Evolutionary conservation across 352 stramenopile genomes (phyloP), one percentile per base, ranked within the genome.

Genomic region (Hyaloperonospora brassicae): DNA sequence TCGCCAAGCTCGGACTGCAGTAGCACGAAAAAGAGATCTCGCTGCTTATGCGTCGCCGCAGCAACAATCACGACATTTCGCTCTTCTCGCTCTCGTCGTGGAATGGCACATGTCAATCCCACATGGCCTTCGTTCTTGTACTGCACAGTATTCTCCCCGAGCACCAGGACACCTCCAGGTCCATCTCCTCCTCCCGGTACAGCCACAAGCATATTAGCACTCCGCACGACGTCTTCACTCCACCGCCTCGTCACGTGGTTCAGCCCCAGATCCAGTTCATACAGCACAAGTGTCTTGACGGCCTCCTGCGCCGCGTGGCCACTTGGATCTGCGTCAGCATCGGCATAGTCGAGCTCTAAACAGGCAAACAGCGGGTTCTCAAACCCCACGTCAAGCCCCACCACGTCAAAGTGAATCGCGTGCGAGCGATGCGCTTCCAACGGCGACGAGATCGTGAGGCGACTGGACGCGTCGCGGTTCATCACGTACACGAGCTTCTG

Each of bases 401-500:
- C 90, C 0, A 96, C 76, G 36, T 78, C 80, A 55, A 98, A 98
- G 21, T 97, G 89, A 27, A 99, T 89, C 13, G 93, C 96, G 43
- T 96, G 71, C 12, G 84, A 89, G 47, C 97, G 96, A 78, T 99
- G 96, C 22, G 97, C 97, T 67, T 99, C 97, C n/a, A 99, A 70
- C 13, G 97, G 97, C 56, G 86, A 98, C 41, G 95, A 98, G 60
- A 99, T 98, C 14, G 96, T 98, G 11, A 98, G 67, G 1, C 87
- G 82, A 59, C 89, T 96, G 1, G 81, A 84, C 6, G 88, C 84
- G 65, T 99, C 95, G 27, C 96, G 82, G 69, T 98, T 98, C 74
- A 99, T 90, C 22, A 99, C 95, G 72, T 99, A 99, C 22, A 99
- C 97, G 11, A 99, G 80, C 64, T 99, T 98, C 64, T 98, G 95